Percentiles rank a stretch among this genome's conserved stretches.
Conservation (phyloP, 305 asterid species). For the Fraxinus baroniana region DNA sequence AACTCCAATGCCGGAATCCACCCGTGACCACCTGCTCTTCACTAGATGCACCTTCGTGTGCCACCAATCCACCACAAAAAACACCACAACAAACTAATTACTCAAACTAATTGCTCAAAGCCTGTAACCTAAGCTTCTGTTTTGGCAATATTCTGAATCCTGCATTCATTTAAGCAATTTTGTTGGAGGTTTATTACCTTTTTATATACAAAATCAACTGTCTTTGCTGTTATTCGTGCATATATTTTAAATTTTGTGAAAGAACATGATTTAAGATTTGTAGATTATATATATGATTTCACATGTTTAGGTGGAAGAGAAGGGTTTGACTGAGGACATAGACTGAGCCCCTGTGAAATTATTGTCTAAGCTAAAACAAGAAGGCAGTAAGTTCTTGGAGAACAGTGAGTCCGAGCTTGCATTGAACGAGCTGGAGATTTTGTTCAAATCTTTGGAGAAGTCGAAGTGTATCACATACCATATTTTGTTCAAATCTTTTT, state of each 20-base stretch:
- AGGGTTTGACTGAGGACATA: slow-evolving; percentile 74
- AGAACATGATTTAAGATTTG: slow-evolving; percentile 8
- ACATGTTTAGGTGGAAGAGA: slow-evolving; percentile 69
- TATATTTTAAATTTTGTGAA: not conserved
- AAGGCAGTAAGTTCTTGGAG: slow-evolving; percentile 63
- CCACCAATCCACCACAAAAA: too few species aligned
- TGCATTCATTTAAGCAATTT: not conserved
- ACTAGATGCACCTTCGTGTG: too few species aligned
- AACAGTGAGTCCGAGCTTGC: slow-evolving; percentile 68
- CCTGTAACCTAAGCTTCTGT: not conserved
- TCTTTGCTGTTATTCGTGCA: not conserved
- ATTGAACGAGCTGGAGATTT: slow-evolving; percentile 71
- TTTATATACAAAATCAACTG: not conserved
- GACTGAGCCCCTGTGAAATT: slow-evolving; percentile 81
- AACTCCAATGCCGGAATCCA: too few species aligned
- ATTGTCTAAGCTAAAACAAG: slow-evolving; percentile 54
- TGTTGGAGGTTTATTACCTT: not conserved
- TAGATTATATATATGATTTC: slow-evolving; percentile 15
- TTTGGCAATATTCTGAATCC: not conserved
- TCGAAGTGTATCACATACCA: slow-evolving; percentile 69
- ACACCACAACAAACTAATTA: too few species aligned
- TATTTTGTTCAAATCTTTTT: too few species aligned
- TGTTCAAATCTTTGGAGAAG: slow-evolving; percentile 70
- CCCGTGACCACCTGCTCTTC: too few species aligned
- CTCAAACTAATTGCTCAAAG: too few species aligned